A percentile compares a stretch with the other conserved stretches of the same genome.
These are phyloP conservation scores for Hyparrhenia diplandra DNA, from an alignment of 176 grass and related monocot genomes.

Conservation along the genomic window DNA sequence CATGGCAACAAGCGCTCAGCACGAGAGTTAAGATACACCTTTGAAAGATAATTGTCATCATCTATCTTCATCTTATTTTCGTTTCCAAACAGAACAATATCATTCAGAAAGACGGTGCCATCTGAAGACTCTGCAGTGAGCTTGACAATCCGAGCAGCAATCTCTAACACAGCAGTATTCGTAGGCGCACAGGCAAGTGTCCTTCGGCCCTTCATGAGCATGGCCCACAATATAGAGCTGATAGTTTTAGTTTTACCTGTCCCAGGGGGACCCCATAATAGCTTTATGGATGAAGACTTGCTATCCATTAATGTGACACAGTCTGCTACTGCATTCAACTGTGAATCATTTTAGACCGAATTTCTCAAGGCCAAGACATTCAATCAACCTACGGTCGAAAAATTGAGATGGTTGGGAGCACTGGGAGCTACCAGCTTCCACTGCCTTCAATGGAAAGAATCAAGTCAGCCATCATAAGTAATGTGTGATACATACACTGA, in stretches of 20 bases:
- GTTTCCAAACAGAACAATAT: constrained; percentile 48
- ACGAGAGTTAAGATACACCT: constrained; percentile 2
- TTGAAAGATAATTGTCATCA: constrained; percentile 9
- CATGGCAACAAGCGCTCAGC: constrained; percentile 20
- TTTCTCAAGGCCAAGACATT: not conserved
- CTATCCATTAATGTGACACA: constrained; percentile 25
- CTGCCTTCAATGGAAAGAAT: not conserved
- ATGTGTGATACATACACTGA: not conserved
- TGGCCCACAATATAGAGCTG: constrained; percentile 34
- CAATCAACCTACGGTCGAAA: not conserved
- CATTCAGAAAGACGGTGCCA: constrained; percentile 17
- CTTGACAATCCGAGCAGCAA: constrained; percentile 33
- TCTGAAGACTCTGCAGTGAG: constrained; percentile 15
- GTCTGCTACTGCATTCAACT: constrained; percentile 26
- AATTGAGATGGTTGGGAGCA: not conserved
- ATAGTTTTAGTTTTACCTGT: constrained; percentile 65
- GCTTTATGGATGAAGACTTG: constrained; percentile 11
- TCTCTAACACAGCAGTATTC: constrained; percentile 45
- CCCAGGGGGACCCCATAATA: constrained; percentile 60
- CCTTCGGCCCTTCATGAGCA: not conserved
- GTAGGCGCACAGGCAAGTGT: constrained; percentile 53
- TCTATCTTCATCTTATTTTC: constrained; percentile 26
- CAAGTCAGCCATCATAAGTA: not conserved
- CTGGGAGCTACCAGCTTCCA: not conserved
- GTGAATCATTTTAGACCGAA: constrained; percentile 45